phyloP scores from a whole-genome alignment of 345 rosid genomes.

The Carallia brachiata region DNA sequence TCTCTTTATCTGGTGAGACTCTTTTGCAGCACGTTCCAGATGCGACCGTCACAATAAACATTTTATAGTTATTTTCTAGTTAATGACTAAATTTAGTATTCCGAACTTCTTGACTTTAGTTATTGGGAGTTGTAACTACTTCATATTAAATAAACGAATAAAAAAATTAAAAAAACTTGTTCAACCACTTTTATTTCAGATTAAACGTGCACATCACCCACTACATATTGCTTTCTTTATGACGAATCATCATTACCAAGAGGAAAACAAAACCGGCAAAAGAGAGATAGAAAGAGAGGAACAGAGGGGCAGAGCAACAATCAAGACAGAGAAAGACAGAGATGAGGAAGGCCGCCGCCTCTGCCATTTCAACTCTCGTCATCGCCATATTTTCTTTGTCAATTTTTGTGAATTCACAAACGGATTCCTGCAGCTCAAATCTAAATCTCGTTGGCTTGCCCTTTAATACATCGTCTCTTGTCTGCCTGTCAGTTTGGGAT shows the following conservation, averaged over 20 bases:
- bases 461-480: conserved; percentile 44
- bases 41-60: too few species aligned
- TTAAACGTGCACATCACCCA: too few species aligned
- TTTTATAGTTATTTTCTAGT: too few species aligned
- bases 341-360: conserved; percentile 7
- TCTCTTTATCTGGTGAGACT: too few species aligned
- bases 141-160: too few species aligned
- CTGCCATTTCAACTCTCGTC: conserved; percentile 1
- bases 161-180: too few species aligned
- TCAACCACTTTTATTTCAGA: too few species aligned
- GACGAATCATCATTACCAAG: background rate
- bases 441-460: conserved; percentile 32
- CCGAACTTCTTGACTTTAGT: too few species aligned
- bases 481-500: conserved; percentile 53
- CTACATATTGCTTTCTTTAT: too few species aligned
- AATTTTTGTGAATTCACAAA: conserved; percentile 14
- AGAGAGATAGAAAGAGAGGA: background rate
- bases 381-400: background rate
- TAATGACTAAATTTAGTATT: too few species aligned
- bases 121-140: too few species aligned
- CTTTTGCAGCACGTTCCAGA: too few species aligned
- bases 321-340: background rate
- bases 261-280: background rate
- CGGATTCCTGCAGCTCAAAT: conserved; percentile 37
- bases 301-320: background rate